These are phyloP conservation scores for Ascocoryne sarcoides DNA, from an alignment of 2,329 filamentous ascomycete genomes.

Conservation along the genomic window DNA sequence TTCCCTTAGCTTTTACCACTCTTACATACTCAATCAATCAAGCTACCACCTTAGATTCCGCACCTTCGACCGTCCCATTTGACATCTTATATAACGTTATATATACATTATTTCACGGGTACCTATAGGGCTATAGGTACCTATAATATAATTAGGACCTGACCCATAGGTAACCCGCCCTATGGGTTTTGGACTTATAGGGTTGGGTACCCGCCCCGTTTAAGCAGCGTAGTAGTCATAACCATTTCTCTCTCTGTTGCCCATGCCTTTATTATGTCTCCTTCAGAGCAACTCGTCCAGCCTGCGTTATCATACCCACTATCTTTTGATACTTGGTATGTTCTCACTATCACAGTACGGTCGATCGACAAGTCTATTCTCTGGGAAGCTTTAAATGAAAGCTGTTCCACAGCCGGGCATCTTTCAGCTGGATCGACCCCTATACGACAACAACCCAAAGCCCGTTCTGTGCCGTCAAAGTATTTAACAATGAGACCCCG, in stretches of 20 bases:
- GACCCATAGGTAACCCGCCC: too few species aligned
- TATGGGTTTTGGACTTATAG: too few species aligned
- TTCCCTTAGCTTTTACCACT: too few species aligned
- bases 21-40: too few species aligned
- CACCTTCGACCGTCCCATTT: too few species aligned
- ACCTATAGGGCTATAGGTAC: too few species aligned
- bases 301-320: constrained; percentile 6
- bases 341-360: constrained; percentile 7
- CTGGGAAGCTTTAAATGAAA: constrained; percentile 8
- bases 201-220: too few species aligned
- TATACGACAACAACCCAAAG: constrained; percentile 9
- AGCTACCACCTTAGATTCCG: too few species aligned
- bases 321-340: constrained; percentile 6
- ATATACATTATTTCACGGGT: too few species aligned
- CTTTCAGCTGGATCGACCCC: constrained; percentile 8
- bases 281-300: constrained; percentile 8
- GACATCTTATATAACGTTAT: too few species aligned
- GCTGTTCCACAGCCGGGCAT: constrained; percentile 4
- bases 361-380: constrained; percentile 8
- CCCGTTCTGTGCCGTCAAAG: constrained; percentile 9
- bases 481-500: constrained; percentile 8
- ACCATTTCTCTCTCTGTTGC: constrained; percentile 5
- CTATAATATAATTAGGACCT: too few species aligned
- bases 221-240: constrained; percentile 8
- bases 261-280: constrained; percentile 8